Percentiles rank a stretch among this genome's conserved stretches.
Evolutionary conservation across 768 basidiomycete genomes (phyloP).

Genomic region (Cantharellus anzutake): DNA sequence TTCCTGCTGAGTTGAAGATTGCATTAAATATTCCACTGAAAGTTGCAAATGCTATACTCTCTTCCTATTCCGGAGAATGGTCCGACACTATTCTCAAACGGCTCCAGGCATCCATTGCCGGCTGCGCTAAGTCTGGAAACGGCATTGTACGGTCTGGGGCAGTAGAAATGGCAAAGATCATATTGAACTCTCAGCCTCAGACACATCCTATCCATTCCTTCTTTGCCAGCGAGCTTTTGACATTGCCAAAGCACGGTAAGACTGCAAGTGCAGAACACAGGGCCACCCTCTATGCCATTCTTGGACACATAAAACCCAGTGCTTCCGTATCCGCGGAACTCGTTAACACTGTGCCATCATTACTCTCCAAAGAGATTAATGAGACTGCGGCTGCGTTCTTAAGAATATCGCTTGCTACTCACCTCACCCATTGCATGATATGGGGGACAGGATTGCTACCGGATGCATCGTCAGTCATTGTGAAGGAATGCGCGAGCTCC

Average conservation of each 20-base stretch:
- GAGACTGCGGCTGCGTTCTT: conserved; percentile 43
- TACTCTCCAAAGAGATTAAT: conserved; percentile 58
- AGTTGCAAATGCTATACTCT: too few species aligned
- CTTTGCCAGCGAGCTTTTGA: conserved; percentile 44
- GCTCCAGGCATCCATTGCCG: conserved; percentile 38
- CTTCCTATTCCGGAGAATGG: too few species aligned
- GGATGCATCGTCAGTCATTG: conserved; percentile 32
- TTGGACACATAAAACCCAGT: conserved; percentile 33
- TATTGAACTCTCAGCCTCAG: conserved; percentile 19
- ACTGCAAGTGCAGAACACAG: conserved; percentile 79
- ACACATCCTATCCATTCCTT: conserved; percentile 23
- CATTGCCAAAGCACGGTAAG: conserved; percentile 67
- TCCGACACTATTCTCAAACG: conserved; percentile 21
- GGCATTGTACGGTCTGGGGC: conserved; percentile 36
- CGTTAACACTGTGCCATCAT: conserved; percentile 21
- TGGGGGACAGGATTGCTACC: conserved; percentile 15
- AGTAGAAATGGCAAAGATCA: conserved; percentile 32
- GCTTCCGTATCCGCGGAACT: conserved; percentile 28
- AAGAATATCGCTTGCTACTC: conserved; percentile 32
- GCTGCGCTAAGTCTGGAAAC: conserved; percentile 59
- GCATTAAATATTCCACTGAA: background rate
- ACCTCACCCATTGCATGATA: conserved; percentile 23
- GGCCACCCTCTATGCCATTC: conserved; percentile 60
- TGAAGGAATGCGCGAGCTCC: conserved; percentile 49
- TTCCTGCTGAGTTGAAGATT: background rate